Percentiles rank a stretch among this genome's conserved stretches.
Evolutionary conservation across 2,329 filamentous ascomycete genomes (phyloP).

Genomic region (Apiospora marii): DNA sequence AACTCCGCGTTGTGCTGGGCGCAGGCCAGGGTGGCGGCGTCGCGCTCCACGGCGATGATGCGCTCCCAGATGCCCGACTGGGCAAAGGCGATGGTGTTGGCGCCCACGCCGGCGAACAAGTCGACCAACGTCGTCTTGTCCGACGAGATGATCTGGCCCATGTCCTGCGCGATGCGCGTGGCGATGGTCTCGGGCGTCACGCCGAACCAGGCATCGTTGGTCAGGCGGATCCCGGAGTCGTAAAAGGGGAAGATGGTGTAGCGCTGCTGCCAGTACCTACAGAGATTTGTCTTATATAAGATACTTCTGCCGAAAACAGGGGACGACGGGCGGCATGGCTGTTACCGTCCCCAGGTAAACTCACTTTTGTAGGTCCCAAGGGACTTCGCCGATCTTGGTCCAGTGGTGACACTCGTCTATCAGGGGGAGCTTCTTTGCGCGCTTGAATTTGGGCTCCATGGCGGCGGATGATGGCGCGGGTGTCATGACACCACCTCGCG

Average conservation of each 20-base stretch:
- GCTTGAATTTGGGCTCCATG: slow-evolving; percentile 41
- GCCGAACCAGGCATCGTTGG: slow-evolving; percentile 94
- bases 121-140: slow-evolving; percentile 77
- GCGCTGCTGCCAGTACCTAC: slow-evolving; percentile 89
- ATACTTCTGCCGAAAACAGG: background rate
- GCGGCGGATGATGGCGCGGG: background rate
- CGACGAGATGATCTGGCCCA: slow-evolving; percentile 61
- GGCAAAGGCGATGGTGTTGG: slow-evolving; percentile 95
- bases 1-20: slow-evolving; percentile 90
- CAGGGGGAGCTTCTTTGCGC: slow-evolving; percentile 56
- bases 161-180: slow-evolving; percentile 79
- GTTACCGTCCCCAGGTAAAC: background rate
- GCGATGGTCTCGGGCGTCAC: slow-evolving; percentile 95
- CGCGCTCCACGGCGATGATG: slow-evolving; percentile 88
- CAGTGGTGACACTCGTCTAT: slow-evolving; percentile 80
- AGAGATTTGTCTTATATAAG: background rate
- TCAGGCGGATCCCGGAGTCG: slow-evolving; percentile 88
- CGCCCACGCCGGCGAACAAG: slow-evolving; percentile 89
- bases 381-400: slow-evolving; percentile 72
- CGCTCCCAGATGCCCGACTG: slow-evolving; percentile 77
- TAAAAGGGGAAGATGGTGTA: slow-evolving; percentile 88
- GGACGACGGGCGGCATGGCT: background rate
- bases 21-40: slow-evolving; percentile 81
- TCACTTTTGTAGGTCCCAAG: slow-evolving; percentile 85
- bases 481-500: background rate